Percentiles rank a stretch among this genome's conserved stretches.
These are phyloP conservation scores for Metrosideros polymorpha DNA, from an alignment of 441 rosid species.

Conservation along the genomic window DNA sequence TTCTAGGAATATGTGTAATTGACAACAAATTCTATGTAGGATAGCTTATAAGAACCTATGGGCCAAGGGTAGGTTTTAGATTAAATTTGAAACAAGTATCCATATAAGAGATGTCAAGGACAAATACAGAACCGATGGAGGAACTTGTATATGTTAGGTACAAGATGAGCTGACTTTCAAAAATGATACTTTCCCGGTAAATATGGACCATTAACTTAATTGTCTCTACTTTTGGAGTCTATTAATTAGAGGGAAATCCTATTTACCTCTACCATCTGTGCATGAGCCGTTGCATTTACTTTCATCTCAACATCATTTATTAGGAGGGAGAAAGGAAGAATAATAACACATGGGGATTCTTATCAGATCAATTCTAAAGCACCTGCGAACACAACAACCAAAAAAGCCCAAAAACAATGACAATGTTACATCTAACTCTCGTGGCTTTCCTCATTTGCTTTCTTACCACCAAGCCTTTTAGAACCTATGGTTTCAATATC, in stretches of 20 bases:
- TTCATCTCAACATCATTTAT: background rate
- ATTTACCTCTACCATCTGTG: background rate
- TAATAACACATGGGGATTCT: background rate
- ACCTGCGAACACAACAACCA: background rate
- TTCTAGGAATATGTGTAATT: background rate
- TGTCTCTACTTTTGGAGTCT: background rate
- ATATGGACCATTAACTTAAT: background rate
- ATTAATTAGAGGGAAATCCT: background rate
- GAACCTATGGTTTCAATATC: background rate
- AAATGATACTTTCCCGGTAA: background rate
- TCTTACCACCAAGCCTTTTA: background rate
- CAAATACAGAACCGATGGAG: too few species aligned
- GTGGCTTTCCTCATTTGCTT: background rate
- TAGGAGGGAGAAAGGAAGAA: background rate
- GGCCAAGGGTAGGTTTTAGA: too few species aligned
- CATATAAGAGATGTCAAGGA: background rate
- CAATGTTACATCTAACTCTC: background rate
- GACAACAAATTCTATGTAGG: too few species aligned
- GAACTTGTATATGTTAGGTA: background rate
- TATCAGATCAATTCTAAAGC: background rate
- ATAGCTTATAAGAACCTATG: too few species aligned
- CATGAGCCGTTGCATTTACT: too few species aligned
- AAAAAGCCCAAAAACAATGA: background rate
- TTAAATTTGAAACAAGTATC: background rate
- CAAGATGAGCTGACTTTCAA: background rate